These are phyloP conservation scores for Talaromyces marneffei DNA, from an alignment of 2,329 filamentous ascomycete species.

Conservation along the genomic window DNA sequence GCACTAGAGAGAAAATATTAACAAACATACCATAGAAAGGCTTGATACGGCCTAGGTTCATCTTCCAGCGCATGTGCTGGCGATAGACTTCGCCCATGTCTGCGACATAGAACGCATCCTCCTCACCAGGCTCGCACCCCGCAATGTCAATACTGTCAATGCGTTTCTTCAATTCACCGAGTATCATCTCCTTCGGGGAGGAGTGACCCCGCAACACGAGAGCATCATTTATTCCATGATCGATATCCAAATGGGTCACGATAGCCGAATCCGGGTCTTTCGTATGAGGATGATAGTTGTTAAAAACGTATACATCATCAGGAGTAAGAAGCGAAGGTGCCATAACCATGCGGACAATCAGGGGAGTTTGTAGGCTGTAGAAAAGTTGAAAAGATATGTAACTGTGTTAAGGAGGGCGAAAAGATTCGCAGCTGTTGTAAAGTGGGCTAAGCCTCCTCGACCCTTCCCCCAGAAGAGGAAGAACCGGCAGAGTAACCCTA, in stretches of 20 bases:
- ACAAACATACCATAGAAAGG: constrained; percentile 78
- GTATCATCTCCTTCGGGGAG: constrained; percentile 72
- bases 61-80: constrained; percentile 97
- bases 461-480: constrained; percentile 99
- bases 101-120: constrained; percentile 97
- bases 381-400: constrained; percentile 19
- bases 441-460: constrained; percentile 97
- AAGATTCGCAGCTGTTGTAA: constrained; percentile 83
- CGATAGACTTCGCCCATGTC: constrained; percentile 98
- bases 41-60: constrained; percentile 83
- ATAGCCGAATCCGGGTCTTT: constrained; percentile 30
- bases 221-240: constrained; percentile 43
- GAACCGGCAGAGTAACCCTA: constrained; percentile 96
- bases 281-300: constrained; percentile 23
- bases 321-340: constrained; percentile 62
- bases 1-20: not conserved
- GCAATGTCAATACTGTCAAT: constrained; percentile 81
- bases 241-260: constrained; percentile 30
- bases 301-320: constrained; percentile 40
- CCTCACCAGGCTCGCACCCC: constrained; percentile 81
- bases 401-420: constrained; percentile 83
- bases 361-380: too few relatives aligned
- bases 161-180: constrained; percentile 77
- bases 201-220: constrained; percentile 38
- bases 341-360: constrained; percentile 60